Percentiles rank a stretch among this genome's conserved stretches.
Conservation (phyloP, 1,284 basidiomycete species). For the Fomitopsis pinicola region DNA sequence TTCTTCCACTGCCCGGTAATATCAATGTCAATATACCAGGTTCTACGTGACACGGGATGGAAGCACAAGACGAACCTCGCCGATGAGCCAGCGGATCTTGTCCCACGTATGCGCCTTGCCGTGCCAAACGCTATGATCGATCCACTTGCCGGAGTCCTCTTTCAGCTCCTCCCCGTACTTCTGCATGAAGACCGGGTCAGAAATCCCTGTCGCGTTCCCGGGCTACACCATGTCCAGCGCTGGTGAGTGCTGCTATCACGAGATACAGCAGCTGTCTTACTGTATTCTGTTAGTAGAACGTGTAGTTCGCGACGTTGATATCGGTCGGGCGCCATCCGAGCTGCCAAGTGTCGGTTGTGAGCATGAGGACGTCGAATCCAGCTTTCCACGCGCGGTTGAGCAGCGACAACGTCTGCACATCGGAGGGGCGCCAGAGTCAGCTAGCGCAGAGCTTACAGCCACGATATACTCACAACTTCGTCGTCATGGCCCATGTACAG, state of each 20-base stretch:
- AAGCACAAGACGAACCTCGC: slow-evolving; percentile 26
- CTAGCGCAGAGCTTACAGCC: not conserved
- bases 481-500: slow-evolving; percentile 59
- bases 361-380: slow-evolving; percentile 49
- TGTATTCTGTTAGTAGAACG: slow-evolving; percentile 19
- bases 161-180: slow-evolving; percentile 42
- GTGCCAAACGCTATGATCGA: slow-evolving; percentile 52
- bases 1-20: slow-evolving; percentile 40
- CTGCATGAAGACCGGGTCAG: slow-evolving; percentile 52
- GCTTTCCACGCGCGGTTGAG: slow-evolving; percentile 44
- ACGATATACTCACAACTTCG: slow-evolving; percentile 32
- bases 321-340: slow-evolving; percentile 58
- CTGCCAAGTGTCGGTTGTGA: slow-evolving; percentile 59
- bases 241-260: too few relatives aligned
- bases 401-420: slow-evolving; percentile 36
- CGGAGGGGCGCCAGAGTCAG: not conserved
- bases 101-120: slow-evolving; percentile 56
- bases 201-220: slow-evolving; percentile 46
- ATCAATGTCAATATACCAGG: too few relatives aligned
- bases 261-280: too few relatives aligned
- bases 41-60: too few relatives aligned
- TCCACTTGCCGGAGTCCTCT: slow-evolving; percentile 48
- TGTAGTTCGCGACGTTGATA: slow-evolving; percentile 48
- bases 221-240: not conserved
- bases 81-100: slow-evolving; percentile 46